phyloP scores from a whole-genome alignment of 495 filamentous ascomycete species.

The Daldinia loculata region DNA sequence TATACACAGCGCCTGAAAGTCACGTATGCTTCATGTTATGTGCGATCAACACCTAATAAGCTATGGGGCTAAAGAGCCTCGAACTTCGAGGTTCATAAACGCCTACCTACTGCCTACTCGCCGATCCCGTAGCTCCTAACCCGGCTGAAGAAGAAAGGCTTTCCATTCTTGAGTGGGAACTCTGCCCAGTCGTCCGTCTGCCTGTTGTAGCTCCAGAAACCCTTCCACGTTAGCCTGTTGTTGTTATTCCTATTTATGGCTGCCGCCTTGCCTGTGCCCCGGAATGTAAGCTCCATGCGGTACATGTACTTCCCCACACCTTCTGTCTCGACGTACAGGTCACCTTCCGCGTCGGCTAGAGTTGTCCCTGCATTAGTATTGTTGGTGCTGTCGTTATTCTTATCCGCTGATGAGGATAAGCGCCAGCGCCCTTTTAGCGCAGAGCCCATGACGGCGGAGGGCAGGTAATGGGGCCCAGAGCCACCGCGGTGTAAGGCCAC shows the following conservation, averaged over 20 bases:
- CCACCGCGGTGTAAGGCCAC: constrained; percentile 39
- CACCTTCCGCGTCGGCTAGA: constrained; percentile 63
- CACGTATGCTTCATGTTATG: neutral
- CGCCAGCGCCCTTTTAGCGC: constrained; percentile 53
- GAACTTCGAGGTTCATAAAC: neutral
- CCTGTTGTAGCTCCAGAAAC: constrained; percentile 90
- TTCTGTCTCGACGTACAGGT: constrained; percentile 86
- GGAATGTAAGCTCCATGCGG: constrained; percentile 76
- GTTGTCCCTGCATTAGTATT: constrained; percentile 27
- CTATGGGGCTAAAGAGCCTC: neutral
- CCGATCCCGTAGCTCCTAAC: constrained; percentile 75
- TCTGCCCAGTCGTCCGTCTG: constrained; percentile 90
- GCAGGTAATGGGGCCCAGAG: constrained; percentile 44
- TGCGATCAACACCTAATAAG: neutral
- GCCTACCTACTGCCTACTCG: constrained; percentile 27
- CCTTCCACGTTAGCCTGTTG: constrained; percentile 87
- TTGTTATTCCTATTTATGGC: constrained; percentile 72
- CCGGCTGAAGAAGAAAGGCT: constrained; percentile 86
- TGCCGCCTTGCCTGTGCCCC: constrained; percentile 52
- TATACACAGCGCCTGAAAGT: neutral
- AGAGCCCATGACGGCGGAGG: constrained; percentile 48
- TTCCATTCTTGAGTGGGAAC: constrained; percentile 84
- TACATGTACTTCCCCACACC: constrained; percentile 81
- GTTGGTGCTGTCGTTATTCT: neutral
- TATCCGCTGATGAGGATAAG: constrained; percentile 43